Percentiles rank a stretch among this genome's conserved stretches.
Evolutionary conservation across 306 rosid genomes (phyloP).

Genomic region (Castanospermum australe): DNA sequence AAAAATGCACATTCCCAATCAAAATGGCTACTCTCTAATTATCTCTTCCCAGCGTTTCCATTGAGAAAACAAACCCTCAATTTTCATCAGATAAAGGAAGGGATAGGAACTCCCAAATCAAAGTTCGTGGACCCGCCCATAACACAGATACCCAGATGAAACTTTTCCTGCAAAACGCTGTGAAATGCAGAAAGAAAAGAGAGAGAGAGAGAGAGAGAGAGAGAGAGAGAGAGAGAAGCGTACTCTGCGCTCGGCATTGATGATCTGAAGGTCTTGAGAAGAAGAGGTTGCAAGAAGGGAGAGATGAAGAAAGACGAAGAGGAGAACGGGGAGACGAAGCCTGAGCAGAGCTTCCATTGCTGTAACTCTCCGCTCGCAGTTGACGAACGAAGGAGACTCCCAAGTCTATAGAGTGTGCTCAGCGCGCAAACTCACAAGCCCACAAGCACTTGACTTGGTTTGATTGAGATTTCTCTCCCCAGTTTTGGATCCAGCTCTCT

Average conservation of each 20-base stretch:
- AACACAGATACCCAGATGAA: not conserved
- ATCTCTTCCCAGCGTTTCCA: not conserved
- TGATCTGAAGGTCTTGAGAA: constrained; percentile 62
- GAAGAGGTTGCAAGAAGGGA: constrained; percentile 39
- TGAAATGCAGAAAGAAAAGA: not conserved
- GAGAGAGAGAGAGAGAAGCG: constrained; percentile 21
- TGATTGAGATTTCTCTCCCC: too few species aligned
- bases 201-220: not conserved
- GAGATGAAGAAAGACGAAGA: constrained; percentile 38
- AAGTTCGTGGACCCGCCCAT: not conserved
- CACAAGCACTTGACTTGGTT: not conserved
- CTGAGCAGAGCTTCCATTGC: constrained; percentile 66
- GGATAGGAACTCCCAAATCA: not conserved
- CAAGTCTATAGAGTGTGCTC: not conserved
- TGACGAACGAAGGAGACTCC: constrained; percentile 39
- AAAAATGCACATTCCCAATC: not conserved
- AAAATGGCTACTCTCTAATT: not conserved
- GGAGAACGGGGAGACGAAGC: constrained; percentile 36
- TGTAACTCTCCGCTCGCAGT: constrained; percentile 19
- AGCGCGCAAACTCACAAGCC: not conserved
- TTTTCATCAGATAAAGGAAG: not conserved
- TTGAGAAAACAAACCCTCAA: not conserved
- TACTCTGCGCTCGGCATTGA: constrained; percentile 94
- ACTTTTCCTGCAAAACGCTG: not conserved
- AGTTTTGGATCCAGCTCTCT: too few species aligned